Evolutionary conservation across 1,284 basidiomycete species (phyloP).

Genomic region (Mycosarcoma maydis): DNA sequence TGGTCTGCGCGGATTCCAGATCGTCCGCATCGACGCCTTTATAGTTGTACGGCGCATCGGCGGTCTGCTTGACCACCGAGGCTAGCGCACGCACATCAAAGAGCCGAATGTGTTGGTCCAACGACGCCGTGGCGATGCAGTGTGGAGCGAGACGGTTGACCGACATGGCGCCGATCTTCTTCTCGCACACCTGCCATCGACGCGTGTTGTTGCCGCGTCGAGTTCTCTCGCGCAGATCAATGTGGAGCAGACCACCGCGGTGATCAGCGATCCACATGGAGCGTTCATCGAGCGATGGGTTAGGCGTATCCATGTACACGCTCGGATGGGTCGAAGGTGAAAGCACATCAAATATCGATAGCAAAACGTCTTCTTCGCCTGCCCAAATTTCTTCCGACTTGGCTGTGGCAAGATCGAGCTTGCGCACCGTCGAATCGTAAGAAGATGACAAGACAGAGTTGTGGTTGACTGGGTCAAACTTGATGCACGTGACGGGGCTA

Average conservation of each 20-base stretch:
- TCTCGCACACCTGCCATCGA: conserved; percentile 65
- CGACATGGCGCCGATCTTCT: conserved; percentile 65
- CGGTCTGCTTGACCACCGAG: conserved; percentile 28
- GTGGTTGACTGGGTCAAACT: conserved; percentile 55
- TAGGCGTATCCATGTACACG: conserved; percentile 49
- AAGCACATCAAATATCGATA: conserved; percentile 63
- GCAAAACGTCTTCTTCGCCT: conserved; percentile 51
- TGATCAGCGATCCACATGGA: conserved; percentile 65
- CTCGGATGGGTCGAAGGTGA: conserved; percentile 47
- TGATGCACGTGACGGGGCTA: conserved; percentile 60
- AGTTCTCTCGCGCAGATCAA: conserved; percentile 53
- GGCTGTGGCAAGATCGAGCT: conserved; percentile 46
- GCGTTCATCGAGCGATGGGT: conserved; percentile 48
- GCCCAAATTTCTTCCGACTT: conserved; percentile 54
- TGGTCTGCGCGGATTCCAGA: conserved; percentile 32
- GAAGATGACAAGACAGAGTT: conserved; percentile 54
- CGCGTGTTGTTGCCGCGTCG: conserved; percentile 26
- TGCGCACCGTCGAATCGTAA: conserved; percentile 61
- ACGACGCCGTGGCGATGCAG: conserved; percentile 60
- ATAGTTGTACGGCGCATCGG: conserved; percentile 47
- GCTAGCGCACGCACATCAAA: conserved; percentile 61
- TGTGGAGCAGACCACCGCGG: conserved; percentile 56
- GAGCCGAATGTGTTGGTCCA: conserved; percentile 61
- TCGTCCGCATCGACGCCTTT: conserved; percentile 49
- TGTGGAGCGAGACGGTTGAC: conserved; percentile 52